Evolutionary conservation across 805 yeast species (phyloP).

Genomic region (Wickerhamomyces silvicola): DNA sequence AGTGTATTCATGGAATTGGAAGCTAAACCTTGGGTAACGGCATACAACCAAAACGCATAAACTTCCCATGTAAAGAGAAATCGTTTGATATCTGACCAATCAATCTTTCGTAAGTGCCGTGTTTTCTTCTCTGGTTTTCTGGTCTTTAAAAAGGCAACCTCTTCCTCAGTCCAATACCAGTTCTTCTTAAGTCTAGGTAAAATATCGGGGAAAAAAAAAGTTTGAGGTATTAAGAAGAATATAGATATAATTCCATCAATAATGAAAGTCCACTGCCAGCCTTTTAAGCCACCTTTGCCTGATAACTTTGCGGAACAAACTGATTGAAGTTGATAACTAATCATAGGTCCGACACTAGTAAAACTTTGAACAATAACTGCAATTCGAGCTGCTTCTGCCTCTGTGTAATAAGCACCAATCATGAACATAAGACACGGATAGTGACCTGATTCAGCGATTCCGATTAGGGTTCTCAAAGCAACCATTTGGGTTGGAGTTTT

Average conservation of each 20-base stretch:
- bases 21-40: neutral
- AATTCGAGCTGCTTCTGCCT: slow-evolving; percentile 42
- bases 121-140: neutral
- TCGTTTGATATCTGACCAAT: neutral
- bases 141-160: neutral
- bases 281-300: too few species aligned
- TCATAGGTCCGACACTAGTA: slow-evolving; percentile 45
- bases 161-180: neutral
- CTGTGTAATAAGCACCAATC: slow-evolving; percentile 42
- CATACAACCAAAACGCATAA: neutral
- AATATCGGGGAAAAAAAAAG: neutral
- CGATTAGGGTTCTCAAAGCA: slow-evolving; percentile 48
- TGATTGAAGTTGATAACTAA: slow-evolving; percentile 24
- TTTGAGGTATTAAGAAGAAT: neutral
- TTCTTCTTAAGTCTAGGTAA: neutral
- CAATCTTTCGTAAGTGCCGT: too few species aligned
- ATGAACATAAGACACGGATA: slow-evolving; percentile 43
- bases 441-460: slow-evolving; percentile 46
- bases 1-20: neutral
- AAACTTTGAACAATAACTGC: slow-evolving; percentile 45
- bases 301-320: too few species aligned
- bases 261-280: neutral
- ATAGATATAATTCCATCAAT: neutral
- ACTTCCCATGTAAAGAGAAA: neutral
- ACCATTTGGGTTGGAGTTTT: slow-evolving; percentile 35